Evolutionary conservation across 2,329 filamentous ascomycete genomes (phyloP), one percentile per base, ranked within the genome.

Genomic region (Clonostachys byssicola): DNA sequence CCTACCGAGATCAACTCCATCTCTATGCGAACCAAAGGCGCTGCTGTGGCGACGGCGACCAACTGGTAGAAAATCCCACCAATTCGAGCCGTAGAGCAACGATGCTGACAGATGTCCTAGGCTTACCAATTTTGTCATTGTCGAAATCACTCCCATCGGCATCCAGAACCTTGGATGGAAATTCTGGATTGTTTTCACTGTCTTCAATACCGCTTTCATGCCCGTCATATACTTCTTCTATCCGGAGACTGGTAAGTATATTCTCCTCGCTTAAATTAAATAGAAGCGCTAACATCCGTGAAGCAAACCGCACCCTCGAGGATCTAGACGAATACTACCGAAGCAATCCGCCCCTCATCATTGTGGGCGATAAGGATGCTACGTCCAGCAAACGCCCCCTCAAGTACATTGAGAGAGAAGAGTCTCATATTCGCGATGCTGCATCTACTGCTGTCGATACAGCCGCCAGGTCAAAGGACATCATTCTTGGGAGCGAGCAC

Each of bases 161-260:
- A 66, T 66, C 44, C 57, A 69, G 16, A 73, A 71, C 17, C 63
- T 80, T 0, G 68, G 69, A 2, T 80, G 73, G 67, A 69, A 67
- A 38, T 80, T 74, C 56, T 80, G 70, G 61, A 68, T 80, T 34
- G 68, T 80, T 45, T 81, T 71, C 65, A 67, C 71, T 3, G 65
- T 73, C 13, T 69, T 77, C 47, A 75, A 73, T 55, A 65, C 68
- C 42, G 52, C 64, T 5, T 76, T 74, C 45, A 20, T 77, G 6
- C 73, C 72, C 0, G 62, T 73, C 39, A 71, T 73, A 12, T 77
- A 73, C 54, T 64, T 75, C 45, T 65, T 76, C 45, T 77, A 76
- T 46, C 72, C 73, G 0, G 61, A 64, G 12, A 62, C 62, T 48
- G 34, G 18, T 30, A 30, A 10, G 8, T 4, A 30, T 10, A 30